Evolutionary conservation across 345 rosid genomes (phyloP).

Genomic region (Trapa incisa): DNA sequence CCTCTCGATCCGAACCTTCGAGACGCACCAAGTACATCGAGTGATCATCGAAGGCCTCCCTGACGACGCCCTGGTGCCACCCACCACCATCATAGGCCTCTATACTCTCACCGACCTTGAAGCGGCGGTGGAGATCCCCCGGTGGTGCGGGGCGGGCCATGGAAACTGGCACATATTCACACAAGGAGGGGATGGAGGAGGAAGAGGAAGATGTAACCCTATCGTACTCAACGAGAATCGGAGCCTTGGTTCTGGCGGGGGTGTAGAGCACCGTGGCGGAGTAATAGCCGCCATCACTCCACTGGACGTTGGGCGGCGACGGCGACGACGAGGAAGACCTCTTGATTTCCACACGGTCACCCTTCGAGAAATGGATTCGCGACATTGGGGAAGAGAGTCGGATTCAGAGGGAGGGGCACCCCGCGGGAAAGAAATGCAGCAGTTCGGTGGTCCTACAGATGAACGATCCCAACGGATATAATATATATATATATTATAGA

Average conservation of each 20-base stretch:
- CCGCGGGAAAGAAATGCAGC: background rate
- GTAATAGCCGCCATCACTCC: constrained; percentile 14
- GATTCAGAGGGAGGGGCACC: too few species aligned
- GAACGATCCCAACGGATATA: too few species aligned
- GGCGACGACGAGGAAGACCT: constrained; percentile 8
- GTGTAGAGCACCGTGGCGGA: constrained; percentile 26
- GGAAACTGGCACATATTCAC: constrained; percentile 24
- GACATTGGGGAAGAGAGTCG: background rate
- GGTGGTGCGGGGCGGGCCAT: constrained; percentile 32
- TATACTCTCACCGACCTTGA: constrained; percentile 25
- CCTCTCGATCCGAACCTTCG: constrained; percentile 7
- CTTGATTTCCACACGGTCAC: constrained; percentile 33
- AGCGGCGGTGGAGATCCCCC: constrained; percentile 10
- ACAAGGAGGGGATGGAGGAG: background rate
- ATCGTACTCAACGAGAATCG: constrained; percentile 22
- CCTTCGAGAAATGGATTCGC: constrained; percentile 17
- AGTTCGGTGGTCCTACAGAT: too few species aligned
- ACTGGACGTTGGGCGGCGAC: background rate
- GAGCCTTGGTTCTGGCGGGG: constrained; percentile 15
- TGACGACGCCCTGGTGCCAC: constrained; percentile 31
- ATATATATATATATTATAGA: too few species aligned
- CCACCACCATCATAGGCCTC: constrained; percentile 27
- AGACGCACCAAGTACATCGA: constrained; percentile 29
- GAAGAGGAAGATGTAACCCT: background rate
- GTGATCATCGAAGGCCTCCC: constrained; percentile 12